Base-by-base conservation (phyloP, 2,329 filamentous ascomycete genomes). In the Colletotrichum sp. region DNA sequence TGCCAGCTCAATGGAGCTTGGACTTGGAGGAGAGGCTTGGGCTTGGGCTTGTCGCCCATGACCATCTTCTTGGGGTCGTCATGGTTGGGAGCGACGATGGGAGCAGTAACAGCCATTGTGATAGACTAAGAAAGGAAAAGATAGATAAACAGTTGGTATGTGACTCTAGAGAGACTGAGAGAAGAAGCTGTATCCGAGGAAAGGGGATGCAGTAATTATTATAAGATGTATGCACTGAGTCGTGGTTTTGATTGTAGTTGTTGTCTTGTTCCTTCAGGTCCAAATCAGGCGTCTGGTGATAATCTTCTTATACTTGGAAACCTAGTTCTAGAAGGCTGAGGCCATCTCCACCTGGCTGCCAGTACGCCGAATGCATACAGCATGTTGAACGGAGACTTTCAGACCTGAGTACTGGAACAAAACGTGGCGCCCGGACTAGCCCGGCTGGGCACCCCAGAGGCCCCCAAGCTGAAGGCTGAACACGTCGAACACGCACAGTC, bases 241-340 rank as follows among this genome's bases (percentile, higher is more conserved):
- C 15, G 13, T 18, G 15, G 6, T 60, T 24, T 2, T 15, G 12
- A 4, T 71, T 52, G 64, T 28, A 21, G 10, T 18, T 28, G 34
- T 55, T 32, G 4, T 16, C 13, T 30, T 36, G 64, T 18, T 36
- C 18, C 24, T 8, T 13, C 30, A 18, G 9, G 0, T 2, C 32
- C 6, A 6, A 3, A 10, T 16, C 24, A 3, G 16, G 8, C 34
- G 44, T 30, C 63, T 65, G 28, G 49, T 18, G n/a, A 62, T 62
- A 76, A 57, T 76, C 64, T 69, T 76, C 74, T 76, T 76, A 76
- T 76, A 76, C 70, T 60, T 30, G 32, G 6, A 2, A 59, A 7
- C 24, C 10, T 6, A 13, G 15, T 10, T 21, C 36, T 4, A 16
- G 24, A 26, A 34, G 52, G 26, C 39, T 62, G 67, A 69, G 52